Evolutionary conservation across 1,284 basidiomycete species (phyloP).

Genomic region (Trichosporon faecale): DNA sequence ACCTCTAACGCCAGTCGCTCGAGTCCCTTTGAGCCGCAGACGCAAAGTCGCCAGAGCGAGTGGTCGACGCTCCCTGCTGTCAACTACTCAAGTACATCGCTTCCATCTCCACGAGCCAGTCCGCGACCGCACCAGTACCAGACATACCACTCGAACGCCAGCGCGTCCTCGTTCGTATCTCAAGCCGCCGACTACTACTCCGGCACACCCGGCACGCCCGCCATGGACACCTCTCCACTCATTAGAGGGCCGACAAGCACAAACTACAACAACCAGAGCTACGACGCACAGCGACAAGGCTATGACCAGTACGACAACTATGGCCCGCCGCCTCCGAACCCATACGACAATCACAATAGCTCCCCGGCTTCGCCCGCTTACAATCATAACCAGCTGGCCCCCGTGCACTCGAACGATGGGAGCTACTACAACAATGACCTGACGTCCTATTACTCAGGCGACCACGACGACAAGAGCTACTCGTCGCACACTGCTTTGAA

Average conservation of each 20-base stretch:
- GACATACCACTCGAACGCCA: neutral
- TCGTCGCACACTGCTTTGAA: constrained; percentile 32
- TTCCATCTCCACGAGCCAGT: neutral
- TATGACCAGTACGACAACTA: constrained; percentile 5
- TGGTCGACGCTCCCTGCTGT: neutral
- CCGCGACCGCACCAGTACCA: neutral
- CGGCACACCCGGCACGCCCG: neutral
- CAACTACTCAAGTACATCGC: neutral
- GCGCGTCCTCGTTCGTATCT: neutral
- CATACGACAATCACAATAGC: constrained; percentile 29
- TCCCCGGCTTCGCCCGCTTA: constrained; percentile 11
- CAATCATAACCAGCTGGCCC: constrained; percentile 23
- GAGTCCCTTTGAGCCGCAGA: neutral
- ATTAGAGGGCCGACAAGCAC: neutral
- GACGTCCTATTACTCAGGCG: constrained; percentile 19
- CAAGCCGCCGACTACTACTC: neutral
- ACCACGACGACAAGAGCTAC: constrained; percentile 44
- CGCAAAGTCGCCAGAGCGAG: neutral
- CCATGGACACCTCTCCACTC: constrained; percentile 7
- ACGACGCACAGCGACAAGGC: constrained; percentile 8
- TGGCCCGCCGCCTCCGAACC: constrained; percentile 13
- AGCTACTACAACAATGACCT: constrained; percentile 13
- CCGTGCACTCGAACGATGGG: constrained; percentile 8
- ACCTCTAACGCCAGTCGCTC: neutral
- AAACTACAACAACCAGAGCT: neutral